These are phyloP conservation scores for Xanthoconium stramineum DNA, from an alignment of 768 basidiomycete species.

Conservation along the genomic window DNA sequence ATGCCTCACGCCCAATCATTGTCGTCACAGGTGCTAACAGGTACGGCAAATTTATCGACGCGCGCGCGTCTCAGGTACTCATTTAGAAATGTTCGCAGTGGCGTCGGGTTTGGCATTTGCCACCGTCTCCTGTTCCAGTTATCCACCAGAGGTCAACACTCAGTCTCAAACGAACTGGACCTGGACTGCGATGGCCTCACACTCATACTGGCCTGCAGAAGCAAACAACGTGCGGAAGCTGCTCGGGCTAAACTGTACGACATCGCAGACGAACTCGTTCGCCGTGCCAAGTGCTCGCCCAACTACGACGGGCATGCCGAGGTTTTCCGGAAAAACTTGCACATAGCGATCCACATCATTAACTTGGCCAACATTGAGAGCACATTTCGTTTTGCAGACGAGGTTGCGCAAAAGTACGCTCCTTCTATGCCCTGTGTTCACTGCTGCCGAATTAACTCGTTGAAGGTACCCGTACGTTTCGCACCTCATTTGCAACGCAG, in stretches of 20 bases:
- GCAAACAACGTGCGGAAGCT: slow-evolving; percentile 54
- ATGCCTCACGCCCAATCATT: slow-evolving; percentile 41
- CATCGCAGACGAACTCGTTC: slow-evolving; percentile 55
- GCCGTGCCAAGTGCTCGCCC: slow-evolving; percentile 30
- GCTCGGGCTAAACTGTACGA: slow-evolving; percentile 54
- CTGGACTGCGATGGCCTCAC: slow-evolving; percentile 54
- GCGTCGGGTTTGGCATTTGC: slow-evolving; percentile 82
- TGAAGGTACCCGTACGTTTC: slow-evolving; percentile 76
- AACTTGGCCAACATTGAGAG: slow-evolving; percentile 63
- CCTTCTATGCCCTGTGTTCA: not conserved
- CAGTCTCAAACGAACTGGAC: slow-evolving; percentile 13
- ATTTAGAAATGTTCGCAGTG: slow-evolving; percentile 48
- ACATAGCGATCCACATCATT: slow-evolving; percentile 57
- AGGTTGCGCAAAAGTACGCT: slow-evolving; percentile 51
- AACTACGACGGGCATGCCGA: slow-evolving; percentile 52
- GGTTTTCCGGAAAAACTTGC: slow-evolving; percentile 54
- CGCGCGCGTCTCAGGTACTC: slow-evolving; percentile 1
- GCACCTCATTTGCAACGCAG: slow-evolving; percentile 79
- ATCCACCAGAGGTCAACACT: slow-evolving; percentile 42
- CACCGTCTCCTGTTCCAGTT: slow-evolving; percentile 72
- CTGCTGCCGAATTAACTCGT: not conserved
- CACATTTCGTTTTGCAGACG: slow-evolving; percentile 59
- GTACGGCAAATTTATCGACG: slow-evolving; percentile 33
- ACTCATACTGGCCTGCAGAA: slow-evolving; percentile 80
- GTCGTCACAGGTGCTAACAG: slow-evolving; percentile 72